Base-by-base conservation (phyloP, 139 green algal genomes). In the Desmodesmus armatus region DNA sequence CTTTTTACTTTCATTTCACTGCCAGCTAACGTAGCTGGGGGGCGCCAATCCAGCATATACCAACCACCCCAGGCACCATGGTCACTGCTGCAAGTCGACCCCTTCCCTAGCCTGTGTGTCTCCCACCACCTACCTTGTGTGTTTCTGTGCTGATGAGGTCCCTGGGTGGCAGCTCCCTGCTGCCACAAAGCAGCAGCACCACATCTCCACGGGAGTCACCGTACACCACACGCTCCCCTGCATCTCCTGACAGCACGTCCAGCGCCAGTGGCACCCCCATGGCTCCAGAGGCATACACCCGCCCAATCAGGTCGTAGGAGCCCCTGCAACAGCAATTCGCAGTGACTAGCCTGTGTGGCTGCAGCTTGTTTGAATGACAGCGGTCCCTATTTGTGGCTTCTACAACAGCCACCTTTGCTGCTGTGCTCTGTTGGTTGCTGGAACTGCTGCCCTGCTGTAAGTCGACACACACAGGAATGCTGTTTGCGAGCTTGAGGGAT, bases 261-360 rank as follows among this genome's bases (percentile, higher is more conserved):
- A 97, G 87, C 66, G 87, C 90, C 47, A 93, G 85, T 1, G 94
- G 94, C 47, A 94, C 89, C 6, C 94, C 94, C 91, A 96, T 93
- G 47, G 43, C 43, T 41, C 93, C 94, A 0, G 78, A 89, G 0
- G 88, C 88, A 40, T 92, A 92, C 23, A 96, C 77, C 11, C 93
- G 82, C 21, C 91, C 92, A 4, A 85, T 88, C 23, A 95, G 85
- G 49, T 97, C 94, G 71, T 93, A 96, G 1, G 87, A 91, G 1
- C 91, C 90, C 5, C 94, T 90, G 80, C 80, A 84, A 2, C 11
- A 13, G 58, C 58, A 67, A 67, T 13, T 23, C n/a, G 58, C 58
- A 67, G 31, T 49, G n/a, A 74, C 33, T 17, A 43, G 35, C 66
- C n/a, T 33, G 3, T 9, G 35, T 7, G 35, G 29, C 66, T 49